Evolutionary conservation across 305 asterid species (phyloP).

Genomic region (Fraxinus dipetala): DNA sequence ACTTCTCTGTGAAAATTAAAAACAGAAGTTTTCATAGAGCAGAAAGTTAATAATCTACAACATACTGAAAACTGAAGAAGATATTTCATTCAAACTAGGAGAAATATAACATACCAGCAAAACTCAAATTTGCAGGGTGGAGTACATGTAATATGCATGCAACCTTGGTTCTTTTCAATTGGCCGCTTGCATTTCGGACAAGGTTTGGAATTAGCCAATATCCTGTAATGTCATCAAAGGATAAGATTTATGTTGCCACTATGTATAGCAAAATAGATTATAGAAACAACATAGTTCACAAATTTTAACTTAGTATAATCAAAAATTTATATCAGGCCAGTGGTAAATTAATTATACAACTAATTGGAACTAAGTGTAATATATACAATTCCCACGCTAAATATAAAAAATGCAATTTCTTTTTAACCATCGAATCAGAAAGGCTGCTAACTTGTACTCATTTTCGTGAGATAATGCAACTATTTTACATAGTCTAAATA

Average conservation of each 20-base stretch:
- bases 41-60: constrained; percentile 16
- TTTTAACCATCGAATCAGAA: background rate
- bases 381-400: background rate
- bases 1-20: background rate
- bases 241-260: constrained; percentile 17
- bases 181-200: constrained; percentile 99
- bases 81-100: constrained; percentile 19
- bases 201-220: constrained; percentile 89
- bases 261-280: background rate
- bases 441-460: background rate
- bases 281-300: constrained; percentile 14
- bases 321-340: constrained; percentile 1
- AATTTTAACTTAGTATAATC: background rate
- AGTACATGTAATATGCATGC: constrained; percentile 95
- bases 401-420: background rate
- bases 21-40: background rate
- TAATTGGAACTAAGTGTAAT: background rate
- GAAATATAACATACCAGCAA: constrained; percentile 64
- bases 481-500: background rate
- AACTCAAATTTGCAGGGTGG: constrained; percentile 95
- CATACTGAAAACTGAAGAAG: background rate
- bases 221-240: constrained; percentile 48
- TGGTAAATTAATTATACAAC: background rate
- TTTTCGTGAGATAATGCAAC: background rate
- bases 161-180: constrained; percentile 91